Conservation (phyloP, 768 basidiomycete genomes). For the Agaricus subrufescens region DNA sequence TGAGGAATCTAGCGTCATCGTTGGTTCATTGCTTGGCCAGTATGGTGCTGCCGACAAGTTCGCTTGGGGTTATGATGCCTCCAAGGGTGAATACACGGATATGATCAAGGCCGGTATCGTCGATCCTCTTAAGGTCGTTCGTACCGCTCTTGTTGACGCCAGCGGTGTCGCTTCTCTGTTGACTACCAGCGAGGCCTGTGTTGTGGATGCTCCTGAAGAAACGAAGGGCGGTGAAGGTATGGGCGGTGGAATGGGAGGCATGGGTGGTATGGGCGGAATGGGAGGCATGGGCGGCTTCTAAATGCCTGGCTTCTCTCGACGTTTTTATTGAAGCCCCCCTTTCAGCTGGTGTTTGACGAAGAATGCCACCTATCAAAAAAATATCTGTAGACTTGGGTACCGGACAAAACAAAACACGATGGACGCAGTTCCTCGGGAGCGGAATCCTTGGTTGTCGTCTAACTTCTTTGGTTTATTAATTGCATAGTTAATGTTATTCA, state of each 20-base stretch:
- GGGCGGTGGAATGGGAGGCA: constrained; percentile 36
- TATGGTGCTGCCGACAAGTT: constrained; percentile 77
- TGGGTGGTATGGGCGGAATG: constrained; percentile 28
- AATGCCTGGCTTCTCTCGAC: neutral
- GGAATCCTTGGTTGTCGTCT: neutral
- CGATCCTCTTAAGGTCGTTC: constrained; percentile 93
- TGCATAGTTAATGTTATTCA: neutral
- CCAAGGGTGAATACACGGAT: constrained; percentile 88
- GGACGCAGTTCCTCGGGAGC: neutral
- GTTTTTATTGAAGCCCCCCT: neutral
- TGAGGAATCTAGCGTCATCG: constrained; percentile 90
- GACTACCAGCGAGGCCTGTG: constrained; percentile 88
- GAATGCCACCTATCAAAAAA: neutral
- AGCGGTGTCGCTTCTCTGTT: constrained; percentile 89
- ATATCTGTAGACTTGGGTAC: neutral
- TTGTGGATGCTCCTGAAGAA: constrained; percentile 89
- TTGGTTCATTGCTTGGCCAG: constrained; percentile 73
- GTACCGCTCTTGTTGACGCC: constrained; percentile 90
- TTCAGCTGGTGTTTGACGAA: neutral
- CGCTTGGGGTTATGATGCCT: constrained; percentile 85
- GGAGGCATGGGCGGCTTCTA: constrained; percentile 19
- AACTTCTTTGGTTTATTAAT: neutral
- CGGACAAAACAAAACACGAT: no score
- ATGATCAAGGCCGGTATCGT: constrained; percentile 95
- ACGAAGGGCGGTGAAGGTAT: constrained; percentile 42